phyloP scores from a whole-genome alignment of 257 asterid genomes.

The Rubia yunnanensis region DNA sequence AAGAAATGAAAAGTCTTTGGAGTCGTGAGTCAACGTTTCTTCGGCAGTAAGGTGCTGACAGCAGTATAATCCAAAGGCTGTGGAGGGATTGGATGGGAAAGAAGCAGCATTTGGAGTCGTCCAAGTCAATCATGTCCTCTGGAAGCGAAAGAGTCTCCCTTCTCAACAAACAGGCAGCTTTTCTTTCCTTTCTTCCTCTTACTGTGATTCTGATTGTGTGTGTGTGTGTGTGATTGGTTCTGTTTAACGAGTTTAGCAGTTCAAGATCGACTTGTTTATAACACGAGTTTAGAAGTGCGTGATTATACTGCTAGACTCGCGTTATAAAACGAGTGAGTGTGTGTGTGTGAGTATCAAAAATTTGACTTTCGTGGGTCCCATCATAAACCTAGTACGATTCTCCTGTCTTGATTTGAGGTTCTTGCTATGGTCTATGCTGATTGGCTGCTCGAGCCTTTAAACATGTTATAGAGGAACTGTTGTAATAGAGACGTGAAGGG shows the following conservation, averaged over 20 bases:
- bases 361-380: not conserved
- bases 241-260: not conserved
- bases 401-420: not conserved
- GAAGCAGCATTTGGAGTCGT: slow-evolving; percentile 40
- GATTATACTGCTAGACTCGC: too few relatives aligned
- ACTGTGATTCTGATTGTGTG: not conserved
- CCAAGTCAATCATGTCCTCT: slow-evolving; percentile 34
- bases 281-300: too few relatives aligned
- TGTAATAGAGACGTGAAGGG: not conserved
- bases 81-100: slow-evolving; percentile 26
- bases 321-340: too few relatives aligned
- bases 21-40: not conserved
- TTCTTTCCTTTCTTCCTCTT: not conserved
- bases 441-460: not conserved
- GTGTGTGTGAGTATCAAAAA: not conserved
- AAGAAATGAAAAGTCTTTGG: not conserved
- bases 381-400: not conserved
- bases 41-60: not conserved
- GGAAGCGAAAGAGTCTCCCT: slow-evolving; percentile 44
- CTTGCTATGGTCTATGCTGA: not conserved
- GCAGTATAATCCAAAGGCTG: not conserved
- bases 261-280: too few relatives aligned
- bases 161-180: slow-evolving; percentile 29
- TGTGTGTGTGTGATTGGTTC: not conserved
- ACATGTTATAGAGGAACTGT: not conserved